Conservation (phyloP, 2,329 filamentous ascomycete species). For the Chaetomium olivaceum region DNA sequence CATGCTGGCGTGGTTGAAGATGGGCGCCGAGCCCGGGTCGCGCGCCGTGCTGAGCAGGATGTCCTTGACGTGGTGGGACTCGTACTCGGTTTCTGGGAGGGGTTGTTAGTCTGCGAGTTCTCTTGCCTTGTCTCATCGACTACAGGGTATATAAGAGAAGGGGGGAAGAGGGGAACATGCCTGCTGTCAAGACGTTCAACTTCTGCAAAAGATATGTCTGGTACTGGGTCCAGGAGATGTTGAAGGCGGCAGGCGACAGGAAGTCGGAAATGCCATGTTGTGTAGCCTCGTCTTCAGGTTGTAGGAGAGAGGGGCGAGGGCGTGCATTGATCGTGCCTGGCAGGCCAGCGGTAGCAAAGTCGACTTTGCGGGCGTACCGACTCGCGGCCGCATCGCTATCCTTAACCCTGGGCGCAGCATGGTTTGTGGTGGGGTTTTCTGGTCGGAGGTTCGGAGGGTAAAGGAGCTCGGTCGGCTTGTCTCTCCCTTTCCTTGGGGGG, state of each 20-base stretch:
- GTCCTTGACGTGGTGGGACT: slow-evolving; percentile 61
- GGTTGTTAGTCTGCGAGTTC: slow-evolving; percentile 21
- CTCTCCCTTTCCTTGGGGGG: slow-evolving; percentile 3
- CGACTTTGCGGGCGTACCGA: slow-evolving; percentile 17
- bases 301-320: slow-evolving; percentile 41
- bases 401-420: slow-evolving; percentile 59
- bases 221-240: slow-evolving; percentile 80
- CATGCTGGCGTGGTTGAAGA: slow-evolving; percentile 97
- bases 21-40: slow-evolving; percentile 71
- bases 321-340: slow-evolving; percentile 44
- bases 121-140: neutral
- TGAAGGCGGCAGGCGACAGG: slow-evolving; percentile 67
- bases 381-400: slow-evolving; percentile 46
- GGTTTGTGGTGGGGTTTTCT: slow-evolving; percentile 23
- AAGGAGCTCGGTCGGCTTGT: neutral
- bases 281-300: slow-evolving; percentile 39
- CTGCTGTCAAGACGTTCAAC: slow-evolving; percentile 72
- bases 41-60: slow-evolving; percentile 76
- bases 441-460: neutral
- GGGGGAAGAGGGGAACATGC: slow-evolving; percentile 50
- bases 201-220: slow-evolving; percentile 72
- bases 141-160: neutral
- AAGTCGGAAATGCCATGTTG: slow-evolving; percentile 64
- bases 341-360: slow-evolving; percentile 32
- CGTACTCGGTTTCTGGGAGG: slow-evolving; percentile 61